phyloP scores from a whole-genome alignment of 352 stramenopile genomes.

The Phytopythium cucurbitacearum region DNA sequence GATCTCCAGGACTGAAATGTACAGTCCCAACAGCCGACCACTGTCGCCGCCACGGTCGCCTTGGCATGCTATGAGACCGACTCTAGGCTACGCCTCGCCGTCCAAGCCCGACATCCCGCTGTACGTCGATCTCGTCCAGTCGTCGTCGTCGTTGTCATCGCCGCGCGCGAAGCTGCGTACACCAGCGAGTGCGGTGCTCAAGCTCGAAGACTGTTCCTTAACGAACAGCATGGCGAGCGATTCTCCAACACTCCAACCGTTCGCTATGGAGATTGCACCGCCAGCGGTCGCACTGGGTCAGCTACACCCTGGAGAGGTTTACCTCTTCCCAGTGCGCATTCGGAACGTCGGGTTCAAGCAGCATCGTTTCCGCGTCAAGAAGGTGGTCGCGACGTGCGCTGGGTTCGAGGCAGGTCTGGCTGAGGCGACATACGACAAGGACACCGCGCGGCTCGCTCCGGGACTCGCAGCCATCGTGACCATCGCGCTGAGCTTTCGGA shows the following conservation, averaged over 20 bases:
- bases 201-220: background rate
- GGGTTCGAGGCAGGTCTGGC: constrained; percentile 36
- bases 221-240: background rate
- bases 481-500: constrained; percentile 55
- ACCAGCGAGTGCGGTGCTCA: background rate
- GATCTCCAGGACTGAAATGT: constrained; percentile 36
- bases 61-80: constrained; percentile 1
- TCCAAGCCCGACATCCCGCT: background rate
- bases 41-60: constrained; percentile 24
- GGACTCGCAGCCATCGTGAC: constrained; percentile 60
- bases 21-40: constrained; percentile 24
- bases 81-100: background rate
- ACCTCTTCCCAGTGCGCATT: constrained; percentile 58
- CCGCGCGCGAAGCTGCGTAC: background rate
- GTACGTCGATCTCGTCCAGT: constrained; percentile 2
- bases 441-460: constrained; percentile 44
- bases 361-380: constrained; percentile 63
- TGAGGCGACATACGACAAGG: constrained; percentile 53
- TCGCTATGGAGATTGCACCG: constrained; percentile 60
- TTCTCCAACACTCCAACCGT: constrained; percentile 31
- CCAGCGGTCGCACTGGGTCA: constrained; percentile 30
- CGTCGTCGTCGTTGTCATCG: constrained; percentile 1
- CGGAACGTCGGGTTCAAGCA: constrained; percentile 64
- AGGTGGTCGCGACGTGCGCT: constrained; percentile 32
- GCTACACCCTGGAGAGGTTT: constrained; percentile 44